A percentile compares a stretch with the other conserved stretches of the same genome.
These are phyloP conservation scores for Erysimum cheiranthoides DNA, from an alignment of 345 rosid species.

Conservation along the genomic window DNA sequence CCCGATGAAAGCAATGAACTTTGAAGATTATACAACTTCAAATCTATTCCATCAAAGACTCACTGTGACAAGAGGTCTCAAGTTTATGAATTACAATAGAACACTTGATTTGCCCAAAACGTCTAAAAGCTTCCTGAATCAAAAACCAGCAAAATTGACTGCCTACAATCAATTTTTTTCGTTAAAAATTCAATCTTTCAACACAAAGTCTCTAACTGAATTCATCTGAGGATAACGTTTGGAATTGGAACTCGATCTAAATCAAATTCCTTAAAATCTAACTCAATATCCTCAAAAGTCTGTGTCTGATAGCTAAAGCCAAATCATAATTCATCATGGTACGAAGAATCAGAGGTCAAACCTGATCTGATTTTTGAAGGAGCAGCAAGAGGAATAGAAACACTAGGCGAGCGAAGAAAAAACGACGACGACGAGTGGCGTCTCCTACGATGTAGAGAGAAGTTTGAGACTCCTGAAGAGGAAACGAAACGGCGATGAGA, in stretches of 20 bases:
- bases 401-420: constrained; percentile 45
- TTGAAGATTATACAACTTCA: neutral
- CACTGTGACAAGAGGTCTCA: constrained; percentile 5
- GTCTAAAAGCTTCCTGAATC: neutral
- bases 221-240: neutral
- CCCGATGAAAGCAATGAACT: neutral
- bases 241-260: neutral
- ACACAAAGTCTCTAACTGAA: neutral
- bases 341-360: constrained; percentile 33
- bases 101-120: neutral
- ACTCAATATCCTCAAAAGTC: neutral
- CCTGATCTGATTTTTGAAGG: constrained; percentile 52
- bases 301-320: neutral
- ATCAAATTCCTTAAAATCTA: neutral
- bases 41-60: neutral
- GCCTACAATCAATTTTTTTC: neutral
- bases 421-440: constrained; percentile 33
- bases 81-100: constrained; percentile 1
- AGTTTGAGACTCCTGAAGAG: constrained; percentile 34
- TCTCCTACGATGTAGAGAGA: constrained; percentile 47
- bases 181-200: neutral
- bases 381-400: constrained; percentile 39
- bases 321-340: neutral
- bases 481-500: constrained; percentile 31
- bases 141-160: neutral